phyloP scores from a whole-genome alignment of 2,329 filamentous ascomycete genomes.

The Dactylellina leptospora region DNA sequence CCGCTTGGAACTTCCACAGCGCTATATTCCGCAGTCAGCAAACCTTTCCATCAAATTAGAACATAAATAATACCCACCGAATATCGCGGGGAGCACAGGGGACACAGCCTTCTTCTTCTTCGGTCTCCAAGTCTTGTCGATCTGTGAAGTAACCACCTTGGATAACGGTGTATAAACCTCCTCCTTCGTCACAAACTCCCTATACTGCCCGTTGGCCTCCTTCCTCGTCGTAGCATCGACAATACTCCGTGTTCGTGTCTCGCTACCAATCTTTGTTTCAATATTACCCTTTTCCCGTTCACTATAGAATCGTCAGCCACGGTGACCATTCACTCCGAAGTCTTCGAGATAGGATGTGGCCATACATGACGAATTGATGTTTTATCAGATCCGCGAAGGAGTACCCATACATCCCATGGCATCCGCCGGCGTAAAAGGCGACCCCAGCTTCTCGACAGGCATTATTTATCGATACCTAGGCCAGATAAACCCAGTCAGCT shows the following conservation, averaged over 20 bases:
- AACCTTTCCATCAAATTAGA: neutral
- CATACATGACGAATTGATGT: slow-evolving; percentile 81
- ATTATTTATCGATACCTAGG: slow-evolving; percentile 73
- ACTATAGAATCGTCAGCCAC: slow-evolving; percentile 28
- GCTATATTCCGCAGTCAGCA: slow-evolving; percentile 62
- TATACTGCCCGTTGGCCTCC: slow-evolving; percentile 71
- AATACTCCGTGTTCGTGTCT: slow-evolving; percentile 81
- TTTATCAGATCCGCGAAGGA: slow-evolving; percentile 92
- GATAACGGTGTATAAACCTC: slow-evolving; percentile 84
- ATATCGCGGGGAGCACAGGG: slow-evolving; percentile 55
- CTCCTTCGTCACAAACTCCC: slow-evolving; percentile 89
- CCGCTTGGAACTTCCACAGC: slow-evolving; percentile 83
- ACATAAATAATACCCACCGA: slow-evolving; percentile 15
- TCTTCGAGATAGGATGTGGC: neutral
- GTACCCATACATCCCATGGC: slow-evolving; percentile 91
- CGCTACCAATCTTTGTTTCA: slow-evolving; percentile 68
- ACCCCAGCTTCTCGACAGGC: slow-evolving; percentile 79
- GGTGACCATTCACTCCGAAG: neutral
- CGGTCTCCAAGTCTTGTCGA: slow-evolving; percentile 56
- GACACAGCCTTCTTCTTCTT: slow-evolving; percentile 55
- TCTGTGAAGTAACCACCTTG: slow-evolving; percentile 58
- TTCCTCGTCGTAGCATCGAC: slow-evolving; percentile 75
- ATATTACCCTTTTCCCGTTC: slow-evolving; percentile 84
- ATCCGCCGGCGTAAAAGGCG: slow-evolving; percentile 87
- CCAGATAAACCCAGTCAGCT: slow-evolving; percentile 1